Conservation (phyloP, 2,329 filamentous ascomycete species). For the Fonsecaea erecta region DNA sequence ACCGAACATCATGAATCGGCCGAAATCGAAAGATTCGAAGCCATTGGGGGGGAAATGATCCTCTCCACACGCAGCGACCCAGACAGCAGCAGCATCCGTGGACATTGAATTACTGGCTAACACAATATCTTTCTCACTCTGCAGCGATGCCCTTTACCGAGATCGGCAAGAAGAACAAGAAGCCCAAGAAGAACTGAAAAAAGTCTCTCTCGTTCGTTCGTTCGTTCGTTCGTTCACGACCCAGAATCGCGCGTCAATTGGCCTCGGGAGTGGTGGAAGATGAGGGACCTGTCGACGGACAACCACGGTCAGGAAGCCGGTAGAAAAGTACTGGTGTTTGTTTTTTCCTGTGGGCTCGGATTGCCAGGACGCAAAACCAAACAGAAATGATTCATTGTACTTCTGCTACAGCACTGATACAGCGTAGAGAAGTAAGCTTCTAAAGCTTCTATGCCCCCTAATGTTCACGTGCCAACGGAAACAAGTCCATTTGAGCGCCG, state of each 20-base stretch:
- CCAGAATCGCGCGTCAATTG: neutral
- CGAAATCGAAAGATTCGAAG: too few relatives aligned
- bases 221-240: too few relatives aligned
- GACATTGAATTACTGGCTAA: neutral
- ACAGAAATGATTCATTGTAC: too few relatives aligned
- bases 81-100: neutral
- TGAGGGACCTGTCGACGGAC: neutral
- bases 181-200: constrained; percentile 38
- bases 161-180: constrained; percentile 39
- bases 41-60: neutral
- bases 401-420: too few relatives aligned
- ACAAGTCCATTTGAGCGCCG: too few relatives aligned
- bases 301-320: neutral
- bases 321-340: neutral
- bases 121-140: constrained; percentile 15
- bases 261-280: neutral
- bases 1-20: too few relatives aligned
- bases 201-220: neutral
- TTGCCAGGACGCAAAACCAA: neutral
- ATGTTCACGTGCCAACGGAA: too few relatives aligned
- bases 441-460: too few relatives aligned
- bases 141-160: constrained; percentile 37
- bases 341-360: neutral
- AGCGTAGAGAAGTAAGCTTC: too few relatives aligned
- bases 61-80: neutral